Conservation (phyloP, 2,329 filamentous ascomycete genomes). For the Dothiorella sarmentorum region DNA sequence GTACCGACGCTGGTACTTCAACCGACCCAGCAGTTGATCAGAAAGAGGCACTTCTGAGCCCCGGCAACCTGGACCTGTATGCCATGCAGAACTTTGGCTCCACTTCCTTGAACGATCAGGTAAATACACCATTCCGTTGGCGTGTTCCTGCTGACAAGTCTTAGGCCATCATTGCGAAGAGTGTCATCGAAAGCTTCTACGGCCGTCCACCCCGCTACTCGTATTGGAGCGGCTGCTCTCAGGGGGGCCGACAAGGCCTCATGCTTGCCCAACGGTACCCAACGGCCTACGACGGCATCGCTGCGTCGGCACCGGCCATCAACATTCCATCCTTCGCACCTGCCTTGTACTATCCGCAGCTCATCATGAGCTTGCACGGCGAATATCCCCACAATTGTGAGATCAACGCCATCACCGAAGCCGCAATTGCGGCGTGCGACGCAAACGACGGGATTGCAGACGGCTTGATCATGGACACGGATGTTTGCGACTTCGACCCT, state of each 20-base stretch:
- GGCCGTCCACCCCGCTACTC: conserved; percentile 30
- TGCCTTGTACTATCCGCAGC: conserved; percentile 25
- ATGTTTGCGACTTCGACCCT: conserved; percentile 24
- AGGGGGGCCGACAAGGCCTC: conserved; percentile 32
- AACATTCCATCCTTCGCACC: conserved; percentile 21
- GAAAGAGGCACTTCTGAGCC: conserved; percentile 21
- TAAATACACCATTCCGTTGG: background rate
- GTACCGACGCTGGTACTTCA: conserved; percentile 32
- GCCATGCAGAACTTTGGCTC: conserved; percentile 39
- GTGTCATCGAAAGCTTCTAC: conserved; percentile 32
- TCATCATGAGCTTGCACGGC: conserved; percentile 26
- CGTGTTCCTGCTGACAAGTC: background rate
- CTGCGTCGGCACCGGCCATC: conserved; percentile 29
- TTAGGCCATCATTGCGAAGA: conserved; percentile 33
- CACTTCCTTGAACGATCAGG: conserved; percentile 34
- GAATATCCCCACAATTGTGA: conserved; percentile 23
- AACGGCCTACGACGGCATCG: conserved; percentile 29
- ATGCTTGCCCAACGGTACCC: conserved; percentile 32
- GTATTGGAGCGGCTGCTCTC: conserved; percentile 37
- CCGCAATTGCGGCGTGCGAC: conserved; percentile 26
- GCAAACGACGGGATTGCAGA: conserved; percentile 32
- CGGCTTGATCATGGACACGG: conserved; percentile 26
- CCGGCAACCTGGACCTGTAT: conserved; percentile 29
- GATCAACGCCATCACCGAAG: conserved; percentile 23
- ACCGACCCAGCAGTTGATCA: background rate